Conservation (phyloP, 495 filamentous ascomycete genomes). For the Xylaria bambusicola region DNA sequence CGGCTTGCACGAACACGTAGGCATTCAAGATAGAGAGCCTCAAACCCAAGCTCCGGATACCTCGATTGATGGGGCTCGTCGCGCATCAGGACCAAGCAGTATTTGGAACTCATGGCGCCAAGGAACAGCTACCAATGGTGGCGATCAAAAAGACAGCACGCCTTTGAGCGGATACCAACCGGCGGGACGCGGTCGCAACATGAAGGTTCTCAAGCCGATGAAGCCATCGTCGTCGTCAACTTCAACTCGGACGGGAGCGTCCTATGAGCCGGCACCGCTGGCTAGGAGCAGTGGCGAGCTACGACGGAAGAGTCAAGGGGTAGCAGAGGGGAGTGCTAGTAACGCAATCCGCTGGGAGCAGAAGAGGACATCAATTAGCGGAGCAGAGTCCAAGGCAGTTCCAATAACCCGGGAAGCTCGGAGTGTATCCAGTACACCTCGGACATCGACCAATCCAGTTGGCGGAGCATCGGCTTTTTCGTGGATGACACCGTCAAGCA, state of each 20-base stretch:
- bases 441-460: constrained; percentile 70
- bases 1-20: constrained; percentile 22
- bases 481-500: constrained; percentile 65
- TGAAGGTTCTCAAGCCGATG: constrained; percentile 77
- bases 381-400: constrained; percentile 30
- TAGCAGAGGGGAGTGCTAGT: constrained; percentile 32
- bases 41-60: constrained; percentile 26
- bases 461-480: constrained; percentile 93
- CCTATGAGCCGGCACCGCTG: constrained; percentile 47
- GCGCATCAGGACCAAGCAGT: constrained; percentile 49
- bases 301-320: constrained; percentile 42
- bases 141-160: constrained; percentile 47
- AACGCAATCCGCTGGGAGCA: constrained; percentile 41
- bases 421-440: constrained; percentile 38
- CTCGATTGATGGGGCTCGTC: constrained; percentile 37
- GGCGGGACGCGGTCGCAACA: constrained; percentile 58
- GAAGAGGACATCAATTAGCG: constrained; percentile 34
- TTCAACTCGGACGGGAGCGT: constrained; percentile 45
- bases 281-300: constrained; percentile 39
- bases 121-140: constrained; percentile 51
- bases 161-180: constrained; percentile 60
- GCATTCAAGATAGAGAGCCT: constrained; percentile 31
- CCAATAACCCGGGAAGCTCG: constrained; percentile 43
- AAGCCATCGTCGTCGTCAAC: constrained; percentile 54
- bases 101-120: constrained; percentile 74